Evolutionary conservation across 1,139 yeast species (phyloP).

Genomic region (Sugiyamaella grinbergsii): DNA sequence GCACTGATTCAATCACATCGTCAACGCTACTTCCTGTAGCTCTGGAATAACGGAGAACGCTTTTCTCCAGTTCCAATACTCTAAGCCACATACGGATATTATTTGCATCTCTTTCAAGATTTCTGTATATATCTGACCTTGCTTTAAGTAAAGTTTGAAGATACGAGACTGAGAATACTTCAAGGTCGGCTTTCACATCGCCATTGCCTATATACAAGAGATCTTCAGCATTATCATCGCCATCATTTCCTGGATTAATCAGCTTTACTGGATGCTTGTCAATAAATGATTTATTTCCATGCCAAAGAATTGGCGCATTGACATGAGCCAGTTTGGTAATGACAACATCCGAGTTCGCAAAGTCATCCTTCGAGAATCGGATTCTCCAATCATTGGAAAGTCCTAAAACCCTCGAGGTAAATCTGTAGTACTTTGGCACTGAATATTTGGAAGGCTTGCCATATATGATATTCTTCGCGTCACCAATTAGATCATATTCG

Average conservation of each 20-base stretch:
- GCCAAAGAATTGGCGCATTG: conserved; percentile 12
- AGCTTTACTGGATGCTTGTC: conserved; percentile 12
- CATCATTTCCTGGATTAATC: background rate
- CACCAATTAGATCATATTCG: conserved; percentile 24
- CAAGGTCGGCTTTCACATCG: conserved; percentile 11
- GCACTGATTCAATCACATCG: conserved; percentile 19
- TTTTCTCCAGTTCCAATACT: conserved; percentile 14
- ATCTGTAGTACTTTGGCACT: conserved; percentile 24
- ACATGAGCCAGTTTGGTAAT: background rate
- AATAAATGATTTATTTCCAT: conserved; percentile 4
- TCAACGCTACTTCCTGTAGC: conserved; percentile 14
- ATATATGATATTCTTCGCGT: conserved; percentile 19
- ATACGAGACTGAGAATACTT: conserved; percentile 3
- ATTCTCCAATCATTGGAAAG: conserved; percentile 8
- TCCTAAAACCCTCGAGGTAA: conserved; percentile 18
- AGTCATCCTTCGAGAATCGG: conserved; percentile 13
- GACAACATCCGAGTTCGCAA: conserved; percentile 12
- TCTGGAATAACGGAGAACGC: conserved; percentile 16
- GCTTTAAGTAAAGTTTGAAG: conserved; percentile 7
- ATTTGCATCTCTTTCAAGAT: conserved; percentile 8
- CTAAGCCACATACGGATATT: conserved; percentile 20
- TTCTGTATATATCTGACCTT: conserved; percentile 10
- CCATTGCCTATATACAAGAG: background rate
- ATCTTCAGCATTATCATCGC: conserved; percentile 2
- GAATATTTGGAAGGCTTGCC: conserved; percentile 23